Percentiles rank a stretch among this genome's conserved stretches.
Conservation (phyloP, 2,329 filamentous ascomycete species). For the Trichoderma guizhouense region DNA sequence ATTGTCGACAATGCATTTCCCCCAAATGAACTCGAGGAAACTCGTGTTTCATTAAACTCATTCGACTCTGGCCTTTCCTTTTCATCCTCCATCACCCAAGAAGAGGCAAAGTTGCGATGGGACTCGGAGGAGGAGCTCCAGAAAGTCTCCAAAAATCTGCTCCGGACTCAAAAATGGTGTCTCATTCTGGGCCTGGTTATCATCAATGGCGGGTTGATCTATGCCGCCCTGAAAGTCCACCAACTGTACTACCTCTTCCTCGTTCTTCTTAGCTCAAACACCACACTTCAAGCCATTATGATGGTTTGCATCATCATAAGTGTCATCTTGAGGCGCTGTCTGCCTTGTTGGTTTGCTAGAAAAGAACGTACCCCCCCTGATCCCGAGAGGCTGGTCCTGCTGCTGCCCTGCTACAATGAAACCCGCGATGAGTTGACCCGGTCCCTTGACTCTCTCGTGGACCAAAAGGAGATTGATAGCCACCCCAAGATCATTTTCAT, state of each 20-base stretch:
- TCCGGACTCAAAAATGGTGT: conserved; percentile 39
- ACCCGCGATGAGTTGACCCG: conserved; percentile 41
- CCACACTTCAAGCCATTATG: conserved; percentile 42
- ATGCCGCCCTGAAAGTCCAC: conserved; percentile 36
- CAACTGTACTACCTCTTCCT: conserved; percentile 44
- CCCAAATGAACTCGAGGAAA: conserved; percentile 28
- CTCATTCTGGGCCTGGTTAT: conserved; percentile 35
- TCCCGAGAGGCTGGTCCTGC: conserved; percentile 43
- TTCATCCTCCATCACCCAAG: conserved; percentile 35
- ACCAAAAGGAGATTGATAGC: conserved; percentile 40
- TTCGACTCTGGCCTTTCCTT: conserved; percentile 34
- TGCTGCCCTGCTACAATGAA: conserved; percentile 51
- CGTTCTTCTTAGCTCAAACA: conserved; percentile 45
- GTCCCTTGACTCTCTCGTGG: conserved; percentile 45
- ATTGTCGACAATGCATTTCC: conserved; percentile 28
- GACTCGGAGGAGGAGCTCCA: conserved; percentile 40
- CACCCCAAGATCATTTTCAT: conserved; percentile 45
- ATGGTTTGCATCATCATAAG: conserved; percentile 37
- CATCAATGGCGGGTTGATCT: conserved; percentile 38
- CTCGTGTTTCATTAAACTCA: conserved; percentile 31
- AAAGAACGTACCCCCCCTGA: conserved; percentile 36
- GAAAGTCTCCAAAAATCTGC: conserved; percentile 36
- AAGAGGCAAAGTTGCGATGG: conserved; percentile 40
- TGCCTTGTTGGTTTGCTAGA: conserved; percentile 30
- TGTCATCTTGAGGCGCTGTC: conserved; percentile 29